Conservation (phyloP, 768 basidiomycete genomes). For the Agaricus blazei region DNA sequence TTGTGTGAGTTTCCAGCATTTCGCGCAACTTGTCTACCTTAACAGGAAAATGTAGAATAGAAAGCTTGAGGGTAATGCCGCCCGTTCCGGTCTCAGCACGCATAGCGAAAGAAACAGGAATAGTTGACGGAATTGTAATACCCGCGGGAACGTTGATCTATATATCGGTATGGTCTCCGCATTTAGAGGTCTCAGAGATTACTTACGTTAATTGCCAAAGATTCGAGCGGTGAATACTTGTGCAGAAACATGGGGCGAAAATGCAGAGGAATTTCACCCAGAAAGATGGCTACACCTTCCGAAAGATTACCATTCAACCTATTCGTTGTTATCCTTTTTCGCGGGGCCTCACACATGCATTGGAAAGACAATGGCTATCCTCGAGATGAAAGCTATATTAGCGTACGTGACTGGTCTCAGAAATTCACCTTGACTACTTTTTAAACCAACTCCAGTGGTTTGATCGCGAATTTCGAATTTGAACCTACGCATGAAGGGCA, state of each 20-base stretch:
- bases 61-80: slow-evolving; percentile 34
- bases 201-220: slow-evolving; percentile 16
- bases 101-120: slow-evolving; percentile 30
- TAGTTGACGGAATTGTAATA: slow-evolving; percentile 36
- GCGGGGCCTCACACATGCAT: slow-evolving; percentile 43
- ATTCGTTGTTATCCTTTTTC: slow-evolving; percentile 37
- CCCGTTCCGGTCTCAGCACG: slow-evolving; percentile 36
- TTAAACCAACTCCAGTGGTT: slow-evolving; percentile 15
- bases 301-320: slow-evolving; percentile 26
- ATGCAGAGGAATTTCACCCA: slow-evolving; percentile 48
- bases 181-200: not conserved
- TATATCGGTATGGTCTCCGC: slow-evolving; percentile 25
- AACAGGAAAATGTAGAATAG: slow-evolving; percentile 23
- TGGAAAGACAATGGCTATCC: slow-evolving; percentile 42
- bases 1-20: slow-evolving; percentile 24
- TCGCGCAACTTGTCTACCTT: not conserved
- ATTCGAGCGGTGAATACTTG: slow-evolving; percentile 47
- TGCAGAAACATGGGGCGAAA: slow-evolving; percentile 44
- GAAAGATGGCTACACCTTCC: slow-evolving; percentile 41
- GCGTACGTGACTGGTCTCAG: slow-evolving; percentile 18
- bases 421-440: not conserved
- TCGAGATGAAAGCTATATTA: slow-evolving; percentile 45
- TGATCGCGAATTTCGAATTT: slow-evolving; percentile 38
- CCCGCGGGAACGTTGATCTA: slow-evolving; percentile 39
- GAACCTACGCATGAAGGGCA: slow-evolving; percentile 36